Evolutionary conservation across 805 yeast species (phyloP).

Genomic region (Gaillardinia entomophila): DNA sequence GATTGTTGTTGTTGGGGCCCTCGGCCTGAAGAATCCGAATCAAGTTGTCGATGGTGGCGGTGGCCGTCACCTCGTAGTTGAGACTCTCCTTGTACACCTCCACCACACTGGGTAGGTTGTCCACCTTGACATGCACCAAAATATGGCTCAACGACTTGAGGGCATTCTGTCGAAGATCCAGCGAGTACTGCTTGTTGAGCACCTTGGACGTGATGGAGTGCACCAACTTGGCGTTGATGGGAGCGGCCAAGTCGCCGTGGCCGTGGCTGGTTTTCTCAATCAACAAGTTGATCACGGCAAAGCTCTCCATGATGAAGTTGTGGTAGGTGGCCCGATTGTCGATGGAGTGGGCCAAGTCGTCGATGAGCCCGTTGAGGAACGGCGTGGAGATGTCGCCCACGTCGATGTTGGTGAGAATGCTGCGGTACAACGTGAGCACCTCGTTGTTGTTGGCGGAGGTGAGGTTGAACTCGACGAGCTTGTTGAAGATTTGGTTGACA

Average conservation of each 20-base stretch:
- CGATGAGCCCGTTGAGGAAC: conserved; percentile 14
- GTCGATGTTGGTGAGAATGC: conserved; percentile 13
- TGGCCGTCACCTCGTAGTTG: conserved; percentile 19
- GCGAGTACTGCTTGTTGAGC: conserved; percentile 18
- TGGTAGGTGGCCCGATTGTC: conserved; percentile 18
- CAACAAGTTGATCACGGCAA: conserved; percentile 15
- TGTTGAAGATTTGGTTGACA: conserved; percentile 11
- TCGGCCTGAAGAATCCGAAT: conserved; percentile 7
- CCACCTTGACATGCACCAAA: conserved; percentile 6
- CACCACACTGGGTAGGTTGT: conserved; percentile 3
- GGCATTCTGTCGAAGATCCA: conserved; percentile 23
- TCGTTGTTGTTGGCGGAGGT: conserved; percentile 19
- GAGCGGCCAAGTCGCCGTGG: neutral
- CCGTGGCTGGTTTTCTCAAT: conserved; percentile 9
- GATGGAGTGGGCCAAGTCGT: conserved; percentile 18
- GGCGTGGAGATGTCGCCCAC: conserved; percentile 9
- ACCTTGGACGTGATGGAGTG: conserved; percentile 12
- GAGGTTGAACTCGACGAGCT: conserved; percentile 12
- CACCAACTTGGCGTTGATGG: conserved; percentile 7
- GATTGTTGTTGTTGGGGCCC: conserved; percentile 6
- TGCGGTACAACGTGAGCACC: conserved; percentile 20
- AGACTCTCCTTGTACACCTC: conserved; percentile 17
- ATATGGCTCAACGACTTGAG: conserved; percentile 19
- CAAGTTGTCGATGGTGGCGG: conserved; percentile 20
- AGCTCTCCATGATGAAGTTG: conserved; percentile 22